These are phyloP conservation scores for Aphanoascus verrucosus DNA, from an alignment of 2,329 filamentous ascomycete genomes.

Conservation along the genomic window DNA sequence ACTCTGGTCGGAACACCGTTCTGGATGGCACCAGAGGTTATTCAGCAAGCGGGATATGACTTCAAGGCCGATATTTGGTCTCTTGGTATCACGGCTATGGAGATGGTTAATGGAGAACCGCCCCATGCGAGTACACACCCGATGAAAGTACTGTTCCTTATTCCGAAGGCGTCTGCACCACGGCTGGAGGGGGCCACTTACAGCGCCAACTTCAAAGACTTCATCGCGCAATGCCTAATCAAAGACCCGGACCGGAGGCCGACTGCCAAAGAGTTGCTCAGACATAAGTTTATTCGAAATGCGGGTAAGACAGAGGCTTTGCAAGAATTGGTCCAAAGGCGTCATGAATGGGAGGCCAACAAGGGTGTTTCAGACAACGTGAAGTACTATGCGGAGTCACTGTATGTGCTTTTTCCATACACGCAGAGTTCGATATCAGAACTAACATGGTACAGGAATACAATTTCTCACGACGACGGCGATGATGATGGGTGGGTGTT, in stretches of 20 bases:
- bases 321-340: conserved; percentile 72
- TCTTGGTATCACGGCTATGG: conserved; percentile 80
- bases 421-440: neutral
- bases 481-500: conserved; percentile 89
- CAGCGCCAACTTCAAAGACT: conserved; percentile 87
- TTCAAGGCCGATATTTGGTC: conserved; percentile 94
- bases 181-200: conserved; percentile 69
- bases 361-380: conserved; percentile 58
- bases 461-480: conserved; percentile 48
- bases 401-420: conserved; percentile 38
- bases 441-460: conserved; percentile 40
- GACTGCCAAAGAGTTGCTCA: conserved; percentile 74
- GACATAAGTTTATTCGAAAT: conserved; percentile 75
- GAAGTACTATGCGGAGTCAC: conserved; percentile 87
- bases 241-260: conserved; percentile 82
- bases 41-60: conserved; percentile 72
- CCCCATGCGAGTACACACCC: conserved; percentile 75
- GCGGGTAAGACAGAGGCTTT: conserved; percentile 82
- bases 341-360: conserved; percentile 69
- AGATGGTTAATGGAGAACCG: conserved; percentile 80
- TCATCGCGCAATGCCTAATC: conserved; percentile 77
- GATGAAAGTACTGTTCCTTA: conserved; percentile 88
- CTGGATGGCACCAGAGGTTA: conserved; percentile 95
- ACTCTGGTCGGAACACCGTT: conserved; percentile 97
- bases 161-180: conserved; percentile 78